Conservation (phyloP, 2,329 filamentous ascomycete species). For the Dactylellina cionopaga region DNA sequence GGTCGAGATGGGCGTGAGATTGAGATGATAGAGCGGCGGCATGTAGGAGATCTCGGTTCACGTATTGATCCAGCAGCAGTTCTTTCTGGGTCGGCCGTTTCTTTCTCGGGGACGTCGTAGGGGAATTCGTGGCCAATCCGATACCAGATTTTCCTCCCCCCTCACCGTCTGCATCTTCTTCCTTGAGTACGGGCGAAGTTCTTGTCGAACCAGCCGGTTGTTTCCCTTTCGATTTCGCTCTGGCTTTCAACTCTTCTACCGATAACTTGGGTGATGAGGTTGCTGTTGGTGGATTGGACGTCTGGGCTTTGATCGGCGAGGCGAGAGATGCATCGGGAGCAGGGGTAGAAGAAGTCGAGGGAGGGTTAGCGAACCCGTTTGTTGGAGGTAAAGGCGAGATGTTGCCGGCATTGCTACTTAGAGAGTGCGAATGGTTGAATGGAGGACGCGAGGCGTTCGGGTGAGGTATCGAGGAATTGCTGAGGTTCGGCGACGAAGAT, state of each 20-base stretch:
- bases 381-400: slow-evolving; percentile 42
- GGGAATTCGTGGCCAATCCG: slow-evolving; percentile 24
- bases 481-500: slow-evolving; percentile 42
- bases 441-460: slow-evolving; percentile 27
- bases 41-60: slow-evolving; percentile 71
- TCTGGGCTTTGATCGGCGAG: slow-evolving; percentile 40
- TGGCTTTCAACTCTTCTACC: slow-evolving; percentile 38
- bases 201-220: slow-evolving; percentile 31
- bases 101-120: slow-evolving; percentile 35
- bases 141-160: slow-evolving; percentile 5
- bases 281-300: slow-evolving; percentile 26
- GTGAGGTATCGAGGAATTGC: slow-evolving; percentile 48
- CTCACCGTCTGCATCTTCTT: slow-evolving; percentile 36
- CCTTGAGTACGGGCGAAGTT: slow-evolving; percentile 31
- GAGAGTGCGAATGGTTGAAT: slow-evolving; percentile 32
- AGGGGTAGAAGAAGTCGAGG: slow-evolving; percentile 33
- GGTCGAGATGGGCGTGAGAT: slow-evolving; percentile 60
- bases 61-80: slow-evolving; percentile 69
- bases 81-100: slow-evolving; percentile 55
- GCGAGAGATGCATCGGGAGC: slow-evolving; percentile 33
- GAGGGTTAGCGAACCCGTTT: slow-evolving; percentile 39
- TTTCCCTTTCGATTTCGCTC: slow-evolving; percentile 43
- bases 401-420: slow-evolving; percentile 28
- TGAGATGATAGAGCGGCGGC: slow-evolving; percentile 67
- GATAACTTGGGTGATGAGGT: slow-evolving; percentile 46